A percentile compares a stretch with the other conserved stretches of the same genome.
Evolutionary conservation across 352 stramenopile genomes (phyloP).

Genomic region (Phytophthora podocarpi): DNA sequence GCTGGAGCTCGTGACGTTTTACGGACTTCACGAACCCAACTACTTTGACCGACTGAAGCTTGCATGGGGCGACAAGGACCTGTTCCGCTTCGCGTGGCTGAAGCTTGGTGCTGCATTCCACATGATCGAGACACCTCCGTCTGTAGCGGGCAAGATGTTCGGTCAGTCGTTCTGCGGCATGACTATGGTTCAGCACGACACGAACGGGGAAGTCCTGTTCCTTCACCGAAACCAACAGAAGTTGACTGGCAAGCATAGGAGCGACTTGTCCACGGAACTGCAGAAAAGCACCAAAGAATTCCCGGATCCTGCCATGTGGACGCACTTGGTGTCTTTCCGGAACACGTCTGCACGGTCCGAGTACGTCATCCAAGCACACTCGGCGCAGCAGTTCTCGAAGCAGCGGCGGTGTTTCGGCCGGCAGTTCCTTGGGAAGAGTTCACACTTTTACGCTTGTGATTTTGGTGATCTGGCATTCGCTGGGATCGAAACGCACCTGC

Average conservation of each 20-base stretch:
- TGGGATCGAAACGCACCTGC: conserved; percentile 27
- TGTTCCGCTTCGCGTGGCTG: conserved; percentile 78
- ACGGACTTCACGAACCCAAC: conserved; percentile 53
- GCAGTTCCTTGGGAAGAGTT: too few relatives aligned
- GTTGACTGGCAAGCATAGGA: conserved; percentile 33
- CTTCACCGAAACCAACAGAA: conserved; percentile 74
- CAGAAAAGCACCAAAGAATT: not conserved
- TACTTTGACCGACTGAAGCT: conserved; percentile 60
- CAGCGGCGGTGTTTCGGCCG: conserved; percentile 45
- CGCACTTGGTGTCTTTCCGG: conserved; percentile 39
- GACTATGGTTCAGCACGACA: conserved; percentile 73
- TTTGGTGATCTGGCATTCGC: conserved; percentile 29
- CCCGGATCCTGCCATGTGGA: conserved; percentile 32
- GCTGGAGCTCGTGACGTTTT: conserved; percentile 61
- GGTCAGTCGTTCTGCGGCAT: conserved; percentile 56
- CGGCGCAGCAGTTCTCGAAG: not conserved
- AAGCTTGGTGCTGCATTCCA: conserved; percentile 54
- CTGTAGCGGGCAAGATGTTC: conserved; percentile 37
- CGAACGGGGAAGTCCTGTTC: conserved; percentile 50
- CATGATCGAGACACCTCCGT: conserved; percentile 57
- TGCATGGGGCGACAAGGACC: conserved; percentile 72
- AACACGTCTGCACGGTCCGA: conserved; percentile 5
- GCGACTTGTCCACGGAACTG: too few relatives aligned
- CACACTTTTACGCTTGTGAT: conserved; percentile 33
- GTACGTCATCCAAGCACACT: conserved; percentile 14